These are phyloP conservation scores for Saccharomycopsis capsularis DNA, from an alignment of 805 yeast genomes.

Conservation along the genomic window DNA sequence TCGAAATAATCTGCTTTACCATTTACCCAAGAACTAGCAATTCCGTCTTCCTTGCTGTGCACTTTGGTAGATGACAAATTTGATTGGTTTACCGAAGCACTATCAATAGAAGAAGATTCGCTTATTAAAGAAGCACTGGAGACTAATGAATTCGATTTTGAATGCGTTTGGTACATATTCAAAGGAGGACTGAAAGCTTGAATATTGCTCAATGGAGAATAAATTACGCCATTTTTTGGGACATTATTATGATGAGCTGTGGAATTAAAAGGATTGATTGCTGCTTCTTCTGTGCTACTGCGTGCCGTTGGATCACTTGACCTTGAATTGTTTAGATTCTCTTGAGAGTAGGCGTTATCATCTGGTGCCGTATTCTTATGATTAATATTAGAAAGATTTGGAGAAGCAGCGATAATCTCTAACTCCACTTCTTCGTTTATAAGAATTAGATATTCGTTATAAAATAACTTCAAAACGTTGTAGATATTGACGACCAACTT, in stretches of 20 bases:
- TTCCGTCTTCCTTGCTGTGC: too few relatives aligned
- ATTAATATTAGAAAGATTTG: neutral
- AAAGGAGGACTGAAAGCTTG: slow-evolving; percentile 17
- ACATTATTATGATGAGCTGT: neutral
- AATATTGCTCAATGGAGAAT: slow-evolving; percentile 17
- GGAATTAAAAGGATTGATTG: too few relatives aligned
- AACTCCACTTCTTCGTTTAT: slow-evolving; percentile 22
- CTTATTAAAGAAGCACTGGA: slow-evolving; percentile 8
- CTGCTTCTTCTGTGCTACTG: too few relatives aligned
- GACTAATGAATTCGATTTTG: slow-evolving; percentile 11
- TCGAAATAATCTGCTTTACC: too few relatives aligned
- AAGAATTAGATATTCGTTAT: slow-evolving; percentile 20
- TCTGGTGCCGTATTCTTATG: neutral
- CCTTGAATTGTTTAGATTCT: neutral
- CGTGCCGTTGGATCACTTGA: neutral
- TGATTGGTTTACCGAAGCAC: neutral
- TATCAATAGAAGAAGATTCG: neutral
- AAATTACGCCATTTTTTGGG: slow-evolving; percentile 1
- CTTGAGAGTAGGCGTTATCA: neutral
- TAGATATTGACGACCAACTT: slow-evolving; percentile 20
- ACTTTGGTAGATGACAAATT: too few relatives aligned
- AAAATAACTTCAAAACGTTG: slow-evolving; percentile 19
- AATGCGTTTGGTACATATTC: slow-evolving; percentile 11
- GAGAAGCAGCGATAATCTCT: slow-evolving; percentile 18
- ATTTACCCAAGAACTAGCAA: too few relatives aligned